Evolutionary conservation across 768 basidiomycete genomes (phyloP).

Genomic region (Russula griseocarnosa): DNA sequence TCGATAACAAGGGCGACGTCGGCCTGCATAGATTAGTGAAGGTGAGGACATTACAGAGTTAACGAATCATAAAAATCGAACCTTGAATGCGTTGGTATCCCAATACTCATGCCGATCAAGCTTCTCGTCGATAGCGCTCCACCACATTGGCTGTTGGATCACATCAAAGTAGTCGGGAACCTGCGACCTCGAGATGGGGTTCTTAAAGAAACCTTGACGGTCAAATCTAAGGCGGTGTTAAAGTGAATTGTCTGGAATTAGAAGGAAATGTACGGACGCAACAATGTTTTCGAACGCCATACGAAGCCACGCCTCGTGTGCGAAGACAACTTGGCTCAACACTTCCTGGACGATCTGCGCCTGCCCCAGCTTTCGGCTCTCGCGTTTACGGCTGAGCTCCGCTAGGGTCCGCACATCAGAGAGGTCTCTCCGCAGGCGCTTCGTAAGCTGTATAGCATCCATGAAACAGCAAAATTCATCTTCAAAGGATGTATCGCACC

Average conservation of each 20-base stretch:
- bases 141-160: slow-evolving; percentile 84
- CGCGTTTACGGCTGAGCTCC: slow-evolving; percentile 68
- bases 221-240: slow-evolving; percentile 53
- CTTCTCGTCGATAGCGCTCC: slow-evolving; percentile 75
- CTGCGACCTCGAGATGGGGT: slow-evolving; percentile 71
- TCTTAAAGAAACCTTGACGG: slow-evolving; percentile 68
- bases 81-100: slow-evolving; percentile 71
- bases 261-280: slow-evolving; percentile 45
- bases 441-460: slow-evolving; percentile 45
- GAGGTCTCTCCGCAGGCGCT: slow-evolving; percentile 71
- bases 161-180: slow-evolving; percentile 92
- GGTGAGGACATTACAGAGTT: not conserved
- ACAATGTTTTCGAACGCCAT: slow-evolving; percentile 66
- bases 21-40: slow-evolving; percentile 42
- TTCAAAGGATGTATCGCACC: slow-evolving; percentile 42
- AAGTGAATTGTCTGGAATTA: not conserved
- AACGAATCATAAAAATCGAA: slow-evolving; percentile 28
- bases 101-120: slow-evolving; percentile 81
- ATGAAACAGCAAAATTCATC: not conserved
- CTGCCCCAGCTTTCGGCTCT: slow-evolving; percentile 72
- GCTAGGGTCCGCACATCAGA: slow-evolving; percentile 63
- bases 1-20: slow-evolving; percentile 81
- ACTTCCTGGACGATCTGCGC: slow-evolving; percentile 63
- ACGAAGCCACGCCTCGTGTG: slow-evolving; percentile 57
- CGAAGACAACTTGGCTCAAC: slow-evolving; percentile 60